Evolutionary conservation across 1,139 yeast species (phyloP).

Genomic region (Entelexis sorbosivorans): DNA sequence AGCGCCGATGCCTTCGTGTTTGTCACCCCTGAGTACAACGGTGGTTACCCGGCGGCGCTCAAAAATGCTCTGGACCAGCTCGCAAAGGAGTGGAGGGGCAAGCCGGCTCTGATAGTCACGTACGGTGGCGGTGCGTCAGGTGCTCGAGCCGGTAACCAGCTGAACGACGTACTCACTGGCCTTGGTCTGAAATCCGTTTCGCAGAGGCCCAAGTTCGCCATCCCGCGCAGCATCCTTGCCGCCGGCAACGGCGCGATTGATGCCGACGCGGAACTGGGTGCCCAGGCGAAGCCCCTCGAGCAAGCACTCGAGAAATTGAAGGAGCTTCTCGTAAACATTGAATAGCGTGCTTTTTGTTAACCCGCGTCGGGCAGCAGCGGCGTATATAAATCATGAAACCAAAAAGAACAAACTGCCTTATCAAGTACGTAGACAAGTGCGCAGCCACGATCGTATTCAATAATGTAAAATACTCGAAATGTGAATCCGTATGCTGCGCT

Average conservation of each 20-base stretch:
- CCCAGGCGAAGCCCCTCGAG: background rate
- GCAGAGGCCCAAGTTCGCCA: background rate
- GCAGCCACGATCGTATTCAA: too few relatives aligned
- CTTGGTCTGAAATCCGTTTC: background rate
- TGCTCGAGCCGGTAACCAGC: constrained; percentile 31
- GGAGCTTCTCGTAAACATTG: too few relatives aligned
- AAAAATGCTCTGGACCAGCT: constrained; percentile 31
- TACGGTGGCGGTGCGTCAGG: constrained; percentile 30
- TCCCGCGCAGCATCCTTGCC: background rate
- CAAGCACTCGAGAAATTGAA: background rate
- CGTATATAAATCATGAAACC: too few relatives aligned
- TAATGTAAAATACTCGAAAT: too few relatives aligned
- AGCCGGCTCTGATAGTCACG: constrained; percentile 28
- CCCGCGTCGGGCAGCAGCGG: too few relatives aligned
- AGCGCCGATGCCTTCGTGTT: constrained; percentile 26
- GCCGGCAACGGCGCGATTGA: background rate
- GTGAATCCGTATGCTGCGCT: too few relatives aligned
- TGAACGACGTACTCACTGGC: constrained; percentile 1
- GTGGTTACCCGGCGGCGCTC: constrained; percentile 30
- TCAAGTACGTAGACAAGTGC: too few relatives aligned
- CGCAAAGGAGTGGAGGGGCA: constrained; percentile 29
- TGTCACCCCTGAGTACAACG: constrained; percentile 32
- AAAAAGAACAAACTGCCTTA: too few relatives aligned
- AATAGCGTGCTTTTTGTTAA: too few relatives aligned
- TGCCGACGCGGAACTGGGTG: background rate